These are phyloP conservation scores for Zygosaccharomyces bailii DNA, from an alignment of 805 yeast genomes.

Conservation along the genomic window DNA sequence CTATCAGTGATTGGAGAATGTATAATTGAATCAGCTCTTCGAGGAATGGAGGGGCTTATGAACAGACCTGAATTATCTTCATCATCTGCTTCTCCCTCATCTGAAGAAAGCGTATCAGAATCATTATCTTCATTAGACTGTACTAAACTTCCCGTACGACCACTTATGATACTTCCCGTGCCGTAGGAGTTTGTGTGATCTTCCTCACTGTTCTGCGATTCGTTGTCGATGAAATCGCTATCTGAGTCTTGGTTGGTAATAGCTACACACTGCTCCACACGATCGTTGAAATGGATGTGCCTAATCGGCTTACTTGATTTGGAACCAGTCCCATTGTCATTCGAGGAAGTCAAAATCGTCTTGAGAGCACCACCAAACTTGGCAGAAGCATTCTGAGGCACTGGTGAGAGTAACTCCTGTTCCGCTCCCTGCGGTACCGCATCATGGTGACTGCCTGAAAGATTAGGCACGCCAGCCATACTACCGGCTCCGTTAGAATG, in stretches of 20 bases:
- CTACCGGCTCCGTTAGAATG: slow-evolving; percentile 1
- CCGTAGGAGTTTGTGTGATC: slow-evolving; percentile 29
- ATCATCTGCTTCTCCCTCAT: slow-evolving; percentile 31
- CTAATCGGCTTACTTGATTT: slow-evolving; percentile 31
- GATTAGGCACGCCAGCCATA: not conserved
- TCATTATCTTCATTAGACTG: slow-evolving; percentile 4
- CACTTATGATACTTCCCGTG: slow-evolving; percentile 7
- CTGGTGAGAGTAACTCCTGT: not conserved
- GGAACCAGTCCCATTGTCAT: slow-evolving; percentile 6
- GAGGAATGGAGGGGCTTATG: slow-evolving; percentile 32
- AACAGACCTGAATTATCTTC: slow-evolving; percentile 35
- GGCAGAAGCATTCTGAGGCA: not conserved
- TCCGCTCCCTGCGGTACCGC: slow-evolving; percentile 6
- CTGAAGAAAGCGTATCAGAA: slow-evolving; percentile 13
- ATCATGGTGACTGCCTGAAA: not conserved
- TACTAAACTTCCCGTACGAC: slow-evolving; percentile 2
- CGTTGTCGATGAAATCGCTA: slow-evolving; percentile 16
- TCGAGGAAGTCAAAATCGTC: slow-evolving; percentile 11
- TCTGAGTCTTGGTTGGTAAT: slow-evolving; percentile 38
- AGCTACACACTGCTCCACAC: slow-evolving; percentile 92
- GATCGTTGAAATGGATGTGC: slow-evolving; percentile 88
- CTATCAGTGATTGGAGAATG: slow-evolving; percentile 30
- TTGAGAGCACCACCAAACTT: slow-evolving; percentile 1
- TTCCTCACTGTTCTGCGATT: slow-evolving; percentile 25
- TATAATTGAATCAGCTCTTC: slow-evolving; percentile 27